Evolutionary conservation across 495 filamentous ascomycete genomes (phyloP), one percentile per base, ranked within the genome.

Genomic region (Sphaerosporella brunnea): DNA sequence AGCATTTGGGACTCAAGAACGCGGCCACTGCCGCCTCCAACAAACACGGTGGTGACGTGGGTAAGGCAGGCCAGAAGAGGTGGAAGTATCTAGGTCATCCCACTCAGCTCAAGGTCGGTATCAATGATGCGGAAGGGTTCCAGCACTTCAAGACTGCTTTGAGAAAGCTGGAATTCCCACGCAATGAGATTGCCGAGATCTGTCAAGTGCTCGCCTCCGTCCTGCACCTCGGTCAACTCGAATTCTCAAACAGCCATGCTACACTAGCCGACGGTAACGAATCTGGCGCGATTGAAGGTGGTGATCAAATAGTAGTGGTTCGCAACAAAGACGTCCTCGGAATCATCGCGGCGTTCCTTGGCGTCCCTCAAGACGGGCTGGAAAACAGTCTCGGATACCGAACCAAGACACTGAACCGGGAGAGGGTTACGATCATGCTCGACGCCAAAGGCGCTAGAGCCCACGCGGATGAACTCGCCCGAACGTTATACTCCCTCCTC

Each of bases 41-140:
- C 61, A 53, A 62, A 64, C 48, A 53, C 55, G 50, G 68, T 55
- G 37, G 59, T 46, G 36, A 60, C 2, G 66, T 63, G 64, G 65
- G 72, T 28, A 69, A 66, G n/a, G 56, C 69, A 13, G 69, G 68
- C 18, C 72, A 77, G 52, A 88, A 82, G 66, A 68, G 90, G 62
- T 97, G 90, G 90, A 76, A 82, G 58, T 97, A 95, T 63, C 70
- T 97, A 20, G 90, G 90, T 16, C 90, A 97, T 59, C 88, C 88
- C 1, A 93, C 88, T 0, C 90, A 97, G 60, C 70, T 97, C 23
- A 95, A 93, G 60, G 84, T 96, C 24, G 90, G 90, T 19, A 83
- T 97, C 61, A 94, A 97, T 59, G 90, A 97, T 62, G 68, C 75
- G 2, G 88, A 94, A 57, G 88, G 88, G 0, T 97, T 97, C 64